phyloP scores from a whole-genome alignment of 2,329 filamentous ascomycete genomes.

The Penicillium frequentans region DNA sequence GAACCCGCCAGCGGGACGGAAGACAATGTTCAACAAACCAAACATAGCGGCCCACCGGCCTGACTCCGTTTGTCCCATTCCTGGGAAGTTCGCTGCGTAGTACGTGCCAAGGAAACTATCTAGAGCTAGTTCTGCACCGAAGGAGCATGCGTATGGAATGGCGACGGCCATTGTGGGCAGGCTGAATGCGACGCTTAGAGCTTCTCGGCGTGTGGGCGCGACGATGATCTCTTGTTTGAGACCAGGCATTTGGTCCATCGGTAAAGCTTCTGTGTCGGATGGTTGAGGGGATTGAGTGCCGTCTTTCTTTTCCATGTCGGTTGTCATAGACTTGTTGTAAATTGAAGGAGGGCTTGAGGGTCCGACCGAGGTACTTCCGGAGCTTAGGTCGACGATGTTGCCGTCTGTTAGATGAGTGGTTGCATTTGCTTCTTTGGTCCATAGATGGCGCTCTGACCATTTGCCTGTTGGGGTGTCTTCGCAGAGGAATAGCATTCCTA shows the following conservation, averaged over 20 bases:
- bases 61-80: conserved; percentile 54
- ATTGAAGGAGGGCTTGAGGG: conserved; percentile 26
- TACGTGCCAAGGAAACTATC: conserved; percentile 62
- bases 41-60: conserved; percentile 59
- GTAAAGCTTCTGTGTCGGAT: conserved; percentile 41
- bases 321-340: conserved; percentile 14
- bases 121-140: conserved; percentile 61
- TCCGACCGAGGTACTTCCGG: conserved; percentile 21
- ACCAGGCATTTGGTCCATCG: conserved; percentile 50
- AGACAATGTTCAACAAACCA: conserved; percentile 53
- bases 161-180: conserved; percentile 55
- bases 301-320: conserved; percentile 37
- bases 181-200: conserved; percentile 62
- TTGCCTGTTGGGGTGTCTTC: conserved; percentile 80
- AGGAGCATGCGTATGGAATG: conserved; percentile 60
- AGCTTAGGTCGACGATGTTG: conserved; percentile 32
- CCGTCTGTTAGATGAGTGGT: conserved; percentile 19
- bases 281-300: conserved; percentile 23
- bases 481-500: conserved; percentile 71
- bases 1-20: conserved; percentile 50
- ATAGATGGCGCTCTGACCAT: conserved; percentile 71
- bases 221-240: conserved; percentile 60
- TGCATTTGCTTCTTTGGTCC: conserved; percentile 46
- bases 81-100: conserved; percentile 57
- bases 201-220: conserved; percentile 63